Percentiles rank a stretch among this genome's conserved stretches.
These are phyloP conservation scores for Pontederia crassipes DNA, from an alignment of 176 grass and related monocot species.

Conservation along the genomic window DNA sequence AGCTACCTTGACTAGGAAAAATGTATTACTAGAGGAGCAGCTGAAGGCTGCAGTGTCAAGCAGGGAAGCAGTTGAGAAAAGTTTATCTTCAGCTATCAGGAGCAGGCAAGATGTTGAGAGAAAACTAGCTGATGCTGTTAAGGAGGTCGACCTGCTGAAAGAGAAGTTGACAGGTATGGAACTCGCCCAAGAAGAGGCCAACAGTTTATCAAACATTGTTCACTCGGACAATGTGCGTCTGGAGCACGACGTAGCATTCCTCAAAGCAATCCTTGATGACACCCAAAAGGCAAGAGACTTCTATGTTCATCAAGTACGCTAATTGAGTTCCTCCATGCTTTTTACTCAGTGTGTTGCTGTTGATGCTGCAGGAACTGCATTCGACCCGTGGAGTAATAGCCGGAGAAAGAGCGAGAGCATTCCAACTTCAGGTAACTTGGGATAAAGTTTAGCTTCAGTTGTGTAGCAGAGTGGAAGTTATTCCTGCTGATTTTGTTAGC, in stretches of 20 bases:
- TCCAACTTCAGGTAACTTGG: slow-evolving; percentile 69
- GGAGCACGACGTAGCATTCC: slow-evolving; percentile 83
- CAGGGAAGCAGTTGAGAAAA: slow-evolving; percentile 62
- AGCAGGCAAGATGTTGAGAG: slow-evolving; percentile 62
- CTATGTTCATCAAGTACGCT: not conserved
- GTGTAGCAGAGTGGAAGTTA: not conserved
- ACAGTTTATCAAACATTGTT: slow-evolving; percentile 61
- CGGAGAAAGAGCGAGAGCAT: slow-evolving; percentile 56
- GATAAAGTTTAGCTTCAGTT: not conserved
- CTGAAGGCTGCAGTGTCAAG: slow-evolving; percentile 33
- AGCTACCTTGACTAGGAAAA: slow-evolving; percentile 42
- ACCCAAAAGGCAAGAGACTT: slow-evolving; percentile 62
- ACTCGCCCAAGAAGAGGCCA: slow-evolving; percentile 80
- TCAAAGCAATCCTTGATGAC: slow-evolving; percentile 83
- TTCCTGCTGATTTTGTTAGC: slow-evolving; percentile 3
- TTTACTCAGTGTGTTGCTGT: not conserved
- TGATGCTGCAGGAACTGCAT: slow-evolving; percentile 47
- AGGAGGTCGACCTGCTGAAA: slow-evolving; percentile 50
- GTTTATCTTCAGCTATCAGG: slow-evolving; percentile 48
- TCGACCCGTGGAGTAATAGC: slow-evolving; percentile 68
- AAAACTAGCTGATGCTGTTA: slow-evolving; percentile 48
- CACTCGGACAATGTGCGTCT: slow-evolving; percentile 84
- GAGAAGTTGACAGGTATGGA: slow-evolving; percentile 69
- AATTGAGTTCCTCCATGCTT: not conserved
- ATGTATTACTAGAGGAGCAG: slow-evolving; percentile 45